These are phyloP conservation scores for Paraphoma chrysanthemicola DNA, from an alignment of 2,329 filamentous ascomycete species.

Conservation along the genomic window DNA sequence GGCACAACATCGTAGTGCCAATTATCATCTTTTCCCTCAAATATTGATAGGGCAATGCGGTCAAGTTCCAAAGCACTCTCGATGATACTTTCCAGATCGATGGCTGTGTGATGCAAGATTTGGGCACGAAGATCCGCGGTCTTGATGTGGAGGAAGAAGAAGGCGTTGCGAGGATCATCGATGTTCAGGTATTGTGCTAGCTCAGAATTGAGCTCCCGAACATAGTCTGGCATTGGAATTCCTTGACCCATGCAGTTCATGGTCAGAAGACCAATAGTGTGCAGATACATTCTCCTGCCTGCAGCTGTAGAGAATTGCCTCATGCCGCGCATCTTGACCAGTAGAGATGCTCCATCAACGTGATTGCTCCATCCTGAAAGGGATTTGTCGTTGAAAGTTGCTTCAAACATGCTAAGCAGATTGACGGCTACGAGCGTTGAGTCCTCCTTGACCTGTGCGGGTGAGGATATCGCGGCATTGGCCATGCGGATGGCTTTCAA, in stretches of 20 bases:
- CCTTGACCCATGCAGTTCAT: conserved; percentile 40
- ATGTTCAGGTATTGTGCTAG: conserved; percentile 24
- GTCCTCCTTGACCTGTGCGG: conserved; percentile 32
- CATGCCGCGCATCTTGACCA: conserved; percentile 41
- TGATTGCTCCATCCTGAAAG: conserved; percentile 44
- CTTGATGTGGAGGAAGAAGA: conserved; percentile 39
- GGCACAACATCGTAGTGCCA: conserved; percentile 34
- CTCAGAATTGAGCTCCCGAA: conserved; percentile 34
- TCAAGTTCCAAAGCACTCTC: conserved; percentile 35
- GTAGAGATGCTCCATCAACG: conserved; percentile 42
- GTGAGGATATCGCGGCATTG: conserved; percentile 37
- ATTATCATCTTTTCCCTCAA: conserved; percentile 19
- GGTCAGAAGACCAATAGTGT: conserved; percentile 32
- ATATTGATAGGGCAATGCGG: conserved; percentile 22
- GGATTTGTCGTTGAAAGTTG: conserved; percentile 37
- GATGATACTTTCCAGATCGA: conserved; percentile 29
- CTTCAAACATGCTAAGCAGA: conserved; percentile 43
- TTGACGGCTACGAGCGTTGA: conserved; percentile 42
- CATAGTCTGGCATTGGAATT: conserved; percentile 26
- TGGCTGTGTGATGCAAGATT: conserved; percentile 22
- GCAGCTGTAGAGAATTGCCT: conserved; percentile 36
- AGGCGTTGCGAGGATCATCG: conserved; percentile 31
- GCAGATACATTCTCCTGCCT: conserved; percentile 41
- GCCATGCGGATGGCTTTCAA: conserved; percentile 40
- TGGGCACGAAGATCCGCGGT: conserved; percentile 35